Base-by-base conservation (phyloP, 108 stramenopile genomes). In the Skeletonema potamos region DNA sequence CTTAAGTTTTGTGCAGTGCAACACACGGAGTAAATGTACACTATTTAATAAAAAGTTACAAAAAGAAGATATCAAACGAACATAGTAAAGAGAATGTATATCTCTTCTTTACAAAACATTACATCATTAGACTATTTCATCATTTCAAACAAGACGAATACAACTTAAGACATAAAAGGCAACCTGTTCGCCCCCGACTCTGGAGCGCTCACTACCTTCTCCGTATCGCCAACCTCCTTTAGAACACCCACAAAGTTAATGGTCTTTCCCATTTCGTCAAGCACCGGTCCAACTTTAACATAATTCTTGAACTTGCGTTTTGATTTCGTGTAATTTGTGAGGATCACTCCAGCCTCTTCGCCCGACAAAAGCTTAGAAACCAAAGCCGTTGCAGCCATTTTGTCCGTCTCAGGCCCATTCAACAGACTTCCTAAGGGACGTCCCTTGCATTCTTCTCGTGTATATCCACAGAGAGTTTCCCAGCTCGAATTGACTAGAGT, bases 191-290 rank as follows among this genome's bases (percentile, higher is more conserved):
- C 24, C 33, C 54, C 64, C 29, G 43, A 18, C 12, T 27, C 2
- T 10, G 43, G 3, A 20, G 11, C 24, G n/a, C 4, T 26, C 22
- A 4, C 8, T 26, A 24, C 27, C 20, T 43, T 64, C 12, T 24
- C 44, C 8, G 10, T 22, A 67, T 71, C 73, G 9, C 10, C 62
- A 67, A 93, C 62, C 70, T 93, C 89, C 27, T 87, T 64, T 11
- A 94, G 63, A 54, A 90, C 87, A 15, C 92, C 92, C 30, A 94
- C 86, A 81, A 90, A 91, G 37, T 87, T 77, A 13, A 89, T 68
- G 1, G 80, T 72, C 54, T 81, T 67, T 6, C 84, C 87, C 56
- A 82, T 76, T 24, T 82, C 77, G 56, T 89, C 76, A 24, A 66
- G 60, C 6, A 94, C 37, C 6, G 89, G 82, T 11, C 88, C 87